phyloP scores from a whole-genome alignment of 371 early-diverging fungal species.

The Dinochytrium kinnereticum region DNA sequence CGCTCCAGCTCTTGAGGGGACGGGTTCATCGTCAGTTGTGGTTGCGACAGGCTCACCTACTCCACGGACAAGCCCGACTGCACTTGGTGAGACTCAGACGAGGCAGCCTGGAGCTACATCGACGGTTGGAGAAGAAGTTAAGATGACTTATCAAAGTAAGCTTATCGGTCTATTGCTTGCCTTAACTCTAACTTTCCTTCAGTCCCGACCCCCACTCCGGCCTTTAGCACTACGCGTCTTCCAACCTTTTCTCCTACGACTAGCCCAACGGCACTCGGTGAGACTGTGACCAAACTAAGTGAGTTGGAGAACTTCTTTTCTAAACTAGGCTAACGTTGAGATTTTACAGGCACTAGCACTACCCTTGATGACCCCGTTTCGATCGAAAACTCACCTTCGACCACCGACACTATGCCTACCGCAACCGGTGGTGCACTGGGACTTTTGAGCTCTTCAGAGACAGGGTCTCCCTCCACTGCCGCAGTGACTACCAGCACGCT shows the following conservation, averaged over 20 bases:
- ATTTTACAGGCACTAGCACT: no score
- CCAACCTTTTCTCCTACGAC: background rate
- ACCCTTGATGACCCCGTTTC: no score
- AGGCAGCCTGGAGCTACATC: background rate
- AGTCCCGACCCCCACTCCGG: background rate
- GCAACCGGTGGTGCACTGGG: no score
- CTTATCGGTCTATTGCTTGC: background rate
- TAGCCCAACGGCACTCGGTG: conserved; percentile 11
- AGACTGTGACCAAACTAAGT: background rate
- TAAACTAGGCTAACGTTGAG: no score
- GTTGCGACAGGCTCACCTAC: background rate
- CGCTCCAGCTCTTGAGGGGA: background rate
- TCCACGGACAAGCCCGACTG: conserved; percentile 4
- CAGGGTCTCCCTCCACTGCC: no score
- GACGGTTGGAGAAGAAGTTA: background rate
- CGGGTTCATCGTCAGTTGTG: background rate
- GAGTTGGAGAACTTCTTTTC: background rate
- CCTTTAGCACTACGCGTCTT: background rate
- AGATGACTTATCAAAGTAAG: background rate
- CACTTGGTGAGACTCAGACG: conserved; percentile 7
- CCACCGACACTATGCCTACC: no score
- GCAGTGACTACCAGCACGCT: no score
- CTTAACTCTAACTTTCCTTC: background rate
- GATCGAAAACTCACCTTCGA: no score
- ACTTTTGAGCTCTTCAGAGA: no score